Evolutionary conservation across 495 filamentous ascomycete species (phyloP), one percentile per base, ranked within the genome.

Genomic region (Zalerion maritima): DNA sequence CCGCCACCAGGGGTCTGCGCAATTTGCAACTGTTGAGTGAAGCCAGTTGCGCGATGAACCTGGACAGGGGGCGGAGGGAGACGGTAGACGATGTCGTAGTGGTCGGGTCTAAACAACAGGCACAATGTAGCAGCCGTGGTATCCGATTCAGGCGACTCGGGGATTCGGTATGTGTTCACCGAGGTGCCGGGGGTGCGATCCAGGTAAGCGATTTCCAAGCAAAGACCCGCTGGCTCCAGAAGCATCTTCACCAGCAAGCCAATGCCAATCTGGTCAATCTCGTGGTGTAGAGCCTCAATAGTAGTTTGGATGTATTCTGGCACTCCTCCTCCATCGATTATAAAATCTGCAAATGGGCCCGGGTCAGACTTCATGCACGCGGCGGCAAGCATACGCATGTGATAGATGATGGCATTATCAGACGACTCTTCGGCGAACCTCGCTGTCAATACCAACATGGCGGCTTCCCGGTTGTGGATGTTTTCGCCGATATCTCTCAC

Each of bases 31-130:
- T 47, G 43, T 21, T 58, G 49, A 18, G 47, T 51, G 26, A 62
- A 58, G 25, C 37, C 42, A 9, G 44, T 46, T 8, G 50, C 60
- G 24, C 61, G 55, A 42, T 67, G 47, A 18, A 81, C 55, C 37
- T 68, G 67, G 2, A 75, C 40, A 27, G 66, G 56, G 18, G 61
- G 42, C 23, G 69, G 46, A 28, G 72, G 58, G 39, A 73, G 66
- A 41, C 71, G 80, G 59, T 97, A 97, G 11, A 96, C 63, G 30
- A 97, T 71, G 54, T 97, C 89, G 48, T 97, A 97, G 52, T 97
- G 89, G 29, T 83, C 84, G 21, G 71, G 47, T 62, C 75, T 42
- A 61, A 78, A 53, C 47, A 78, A 58, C 30, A 55, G 47, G 38
- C 58, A 52, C 21, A 64, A 56, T 28, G 60, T 58, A 28, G 41